Base-by-base conservation (phyloP, 495 filamentous ascomycete species). In the Xylaria longipes region DNA sequence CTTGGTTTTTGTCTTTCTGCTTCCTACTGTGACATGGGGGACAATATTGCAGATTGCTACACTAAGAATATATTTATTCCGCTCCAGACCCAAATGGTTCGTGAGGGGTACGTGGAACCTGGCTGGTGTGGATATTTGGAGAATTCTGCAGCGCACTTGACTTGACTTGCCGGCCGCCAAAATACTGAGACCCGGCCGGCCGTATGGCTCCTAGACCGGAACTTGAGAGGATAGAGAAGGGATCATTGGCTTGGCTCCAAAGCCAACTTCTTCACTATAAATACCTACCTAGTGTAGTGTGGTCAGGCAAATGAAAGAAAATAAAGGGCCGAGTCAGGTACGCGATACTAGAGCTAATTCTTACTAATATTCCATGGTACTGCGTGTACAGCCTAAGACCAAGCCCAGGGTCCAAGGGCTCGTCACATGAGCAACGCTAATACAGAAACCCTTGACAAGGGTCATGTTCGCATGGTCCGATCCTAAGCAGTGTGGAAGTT, bases 71-170 rank as follows among this genome's bases (percentile, higher is more conserved):
- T n/a, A 0, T 35, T 33, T 22, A 29, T 8, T 6, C 39, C 20
- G 31, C 45, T 17, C 29, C 8, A 25, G 33, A 41, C 58, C n/a
- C 52, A 15, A 31, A 50, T n/a, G n/a, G 15, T 22, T 67, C 33
- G 48, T 56, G 64, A 67, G 64, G 64, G 64, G 64, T 39, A 63
- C 20, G 45, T 68, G 65, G 65, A 43, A 43, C 48, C 15, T 41
- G 65, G 22, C 45, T 12, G 6, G 20, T 14, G 50, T 68, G 52
- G 35, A 35, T 56, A 56, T 68, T 68, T 68, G 65, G 65, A 68
- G 65, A 68, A 68, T 61, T 54, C 52, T 69, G 66, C 54, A 17
- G 17, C 17, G 15, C 39, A 31, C 66, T 46, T 58, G 54, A 61
- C 66, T 61, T 35, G 27, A 45, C 25, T 48, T 48, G 39, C 12